A percentile compares a stretch with the other conserved stretches of the same genome.
phyloP scores from a whole-genome alignment of 2,329 filamentous ascomycete species.

The Cladobotryum protrusum region DNA sequence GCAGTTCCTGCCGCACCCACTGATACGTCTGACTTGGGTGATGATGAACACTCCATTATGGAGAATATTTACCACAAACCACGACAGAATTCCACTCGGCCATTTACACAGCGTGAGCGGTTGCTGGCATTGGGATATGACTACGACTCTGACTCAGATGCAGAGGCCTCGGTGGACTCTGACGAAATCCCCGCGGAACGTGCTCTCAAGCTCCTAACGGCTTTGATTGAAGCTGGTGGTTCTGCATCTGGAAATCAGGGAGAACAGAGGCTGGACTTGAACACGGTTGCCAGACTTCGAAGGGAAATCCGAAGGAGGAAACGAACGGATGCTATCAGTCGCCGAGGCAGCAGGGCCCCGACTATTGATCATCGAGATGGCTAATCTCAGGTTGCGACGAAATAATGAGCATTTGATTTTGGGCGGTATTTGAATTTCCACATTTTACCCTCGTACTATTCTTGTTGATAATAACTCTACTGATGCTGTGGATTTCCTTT shows the following conservation, averaged over 20 bases:
- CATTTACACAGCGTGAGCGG: slow-evolving; percentile 16
- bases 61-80: background rate
- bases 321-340: background rate
- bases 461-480: background rate
- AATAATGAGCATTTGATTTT: slow-evolving; percentile 2
- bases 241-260: background rate
- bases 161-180: slow-evolving; percentile 1
- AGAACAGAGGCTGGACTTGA: slow-evolving; percentile 2
- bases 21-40: slow-evolving; percentile 4
- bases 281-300: slow-evolving; percentile 9
- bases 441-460: background rate
- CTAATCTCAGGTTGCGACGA: background rate
- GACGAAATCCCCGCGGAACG: slow-evolving; percentile 9
- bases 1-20: background rate
- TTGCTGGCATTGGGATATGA: slow-evolving; percentile 19
- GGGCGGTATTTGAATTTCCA: background rate
- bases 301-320: slow-evolving; percentile 5
- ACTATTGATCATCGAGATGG: background rate
- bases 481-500: background rate
- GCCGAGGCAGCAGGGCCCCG: slow-evolving; percentile 1
- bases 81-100: background rate
- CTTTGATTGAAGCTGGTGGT: background rate
- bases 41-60: slow-evolving; percentile 6
- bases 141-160: slow-evolving; percentile 18
- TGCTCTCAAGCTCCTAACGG: slow-evolving; percentile 1